Evolutionary conservation across 164 flowering plant genomes (phyloP), one percentile per base, ranked within the genome.

Genomic region (Echeveria elegans): DNA sequence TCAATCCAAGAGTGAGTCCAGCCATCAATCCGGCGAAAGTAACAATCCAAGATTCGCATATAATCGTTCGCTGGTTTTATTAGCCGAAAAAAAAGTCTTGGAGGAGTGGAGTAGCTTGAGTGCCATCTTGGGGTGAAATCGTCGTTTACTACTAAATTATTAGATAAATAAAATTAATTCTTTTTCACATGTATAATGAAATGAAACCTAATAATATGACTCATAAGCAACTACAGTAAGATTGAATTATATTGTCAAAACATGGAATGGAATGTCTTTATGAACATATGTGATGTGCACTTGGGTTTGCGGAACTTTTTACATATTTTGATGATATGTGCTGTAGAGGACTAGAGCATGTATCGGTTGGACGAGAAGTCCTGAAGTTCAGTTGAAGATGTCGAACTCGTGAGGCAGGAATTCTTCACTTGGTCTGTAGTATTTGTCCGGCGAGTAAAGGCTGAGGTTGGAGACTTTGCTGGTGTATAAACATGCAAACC

Each of bases 321-420:
- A 48, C 53, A 48, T 48, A 48, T 48, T 7, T 38, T 7, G 41
- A 12, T 38, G 41, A 38, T 38, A 7, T 2, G 7, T 52, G 58
- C 12, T 23, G 28, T 6, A 21, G 58, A 7, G 7, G 37, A 34
- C 7, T 3, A 23, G 58, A 47, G 2, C 53, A 47, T 23, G 23
- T n/a, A 41, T 41, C 37, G 37, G 37, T 3, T 7, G 18, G 16
- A 15, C 53, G 5, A 52, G 58, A 28, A 21, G 58, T 2, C 1
- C 12, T 52, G 31, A 14, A 32, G 18, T 56, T 56, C 28, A 56
- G 18, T 76, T 73, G 59, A 90, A 73, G 72, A 90, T 80, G 65
- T 84, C 86, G 45, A 85, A 85, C 72, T 93, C 98, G 77, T 93
- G 98, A 14, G 97, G 91, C 96, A 93, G 87, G 82, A 79, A 93